Percentiles rank a stretch among this genome's conserved stretches.
Evolutionary conservation across 176 grass and related monocot species (phyloP).

Genomic region (Tuctoria greenei): DNA sequence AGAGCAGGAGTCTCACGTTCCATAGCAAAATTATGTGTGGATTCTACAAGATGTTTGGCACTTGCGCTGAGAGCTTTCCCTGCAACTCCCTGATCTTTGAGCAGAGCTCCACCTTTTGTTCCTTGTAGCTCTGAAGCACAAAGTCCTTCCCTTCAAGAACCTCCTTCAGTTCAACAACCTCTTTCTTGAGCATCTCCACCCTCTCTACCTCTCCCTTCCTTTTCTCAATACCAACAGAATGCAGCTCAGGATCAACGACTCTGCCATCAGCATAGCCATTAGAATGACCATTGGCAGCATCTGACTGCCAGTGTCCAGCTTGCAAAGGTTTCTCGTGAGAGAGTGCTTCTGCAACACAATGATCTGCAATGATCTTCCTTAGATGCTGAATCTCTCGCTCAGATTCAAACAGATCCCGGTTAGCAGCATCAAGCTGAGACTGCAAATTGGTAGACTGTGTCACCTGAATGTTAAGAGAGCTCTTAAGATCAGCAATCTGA

Average conservation of each 20-base stretch:
- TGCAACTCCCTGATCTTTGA: constrained; percentile 90
- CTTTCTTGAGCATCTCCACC: constrained; percentile 74
- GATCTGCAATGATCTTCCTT: constrained; percentile 75
- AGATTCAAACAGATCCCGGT: constrained; percentile 73
- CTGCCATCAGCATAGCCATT: constrained; percentile 61
- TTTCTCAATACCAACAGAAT: constrained; percentile 53
- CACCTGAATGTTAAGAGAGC: constrained; percentile 71
- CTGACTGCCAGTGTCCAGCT: constrained; percentile 48
- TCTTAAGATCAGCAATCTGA: constrained; percentile 81
- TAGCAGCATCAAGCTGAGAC: constrained; percentile 72
- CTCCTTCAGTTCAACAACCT: constrained; percentile 70
- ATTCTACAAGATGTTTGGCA: constrained; percentile 79
- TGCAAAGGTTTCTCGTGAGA: constrained; percentile 48
- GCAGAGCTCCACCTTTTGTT: constrained; percentile 75
- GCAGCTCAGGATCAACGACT: constrained; percentile 45
- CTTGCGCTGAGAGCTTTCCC: constrained; percentile 66
- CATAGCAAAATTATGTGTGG: constrained; percentile 35
- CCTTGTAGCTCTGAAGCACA: constrained; percentile 94
- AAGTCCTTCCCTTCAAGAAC: constrained; percentile 90
- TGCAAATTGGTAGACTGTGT: constrained; percentile 60
- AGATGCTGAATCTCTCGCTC: constrained; percentile 73
- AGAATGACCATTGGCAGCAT: constrained; percentile 47
- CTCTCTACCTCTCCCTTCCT: constrained; percentile 53
- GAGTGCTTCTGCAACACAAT: constrained; percentile 53
- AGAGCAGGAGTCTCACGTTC: constrained; percentile 44